phyloP scores from a whole-genome alignment of 169 alveolate species.

The Plasmodium malariae region DNA sequence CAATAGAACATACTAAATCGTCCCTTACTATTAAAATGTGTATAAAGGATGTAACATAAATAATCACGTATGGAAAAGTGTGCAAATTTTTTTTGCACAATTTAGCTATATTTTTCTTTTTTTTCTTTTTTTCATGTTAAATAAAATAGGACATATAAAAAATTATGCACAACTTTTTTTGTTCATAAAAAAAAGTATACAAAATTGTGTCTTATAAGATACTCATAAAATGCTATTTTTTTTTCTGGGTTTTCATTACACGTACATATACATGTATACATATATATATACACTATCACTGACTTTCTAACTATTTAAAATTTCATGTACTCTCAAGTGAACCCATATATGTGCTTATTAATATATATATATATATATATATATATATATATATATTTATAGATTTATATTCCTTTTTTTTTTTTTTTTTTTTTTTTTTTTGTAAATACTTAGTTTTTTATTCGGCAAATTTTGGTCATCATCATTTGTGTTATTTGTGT shows the following conservation, averaged over 20 bases:
- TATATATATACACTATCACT: too few relatives aligned
- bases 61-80: not conserved
- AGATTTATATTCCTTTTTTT: not conserved
- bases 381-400: not conserved
- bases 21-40: conserved; percentile 32
- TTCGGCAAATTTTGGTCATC: not conserved
- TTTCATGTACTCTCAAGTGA: too few relatives aligned
- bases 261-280: too few relatives aligned
- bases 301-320: too few relatives aligned
- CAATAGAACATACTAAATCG: conserved; percentile 29
- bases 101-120: not conserved
- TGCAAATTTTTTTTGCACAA: not conserved
- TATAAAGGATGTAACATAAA: not conserved
- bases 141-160: not conserved
- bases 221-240: too few relatives aligned
- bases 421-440: not conserved
- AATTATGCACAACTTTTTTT: not conserved
- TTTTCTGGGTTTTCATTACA: too few relatives aligned
- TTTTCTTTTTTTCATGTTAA: not conserved
- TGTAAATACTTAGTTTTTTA: conserved; percentile 31
- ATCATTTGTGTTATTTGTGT: conserved; percentile 2
- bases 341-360: too few relatives aligned
- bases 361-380: not conserved
- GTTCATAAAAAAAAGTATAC: not conserved
- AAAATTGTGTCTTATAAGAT: too few relatives aligned